These are phyloP conservation scores for Pleurostoma richardsiae DNA, from an alignment of 2,329 filamentous ascomycete species.

Conservation along the genomic window DNA sequence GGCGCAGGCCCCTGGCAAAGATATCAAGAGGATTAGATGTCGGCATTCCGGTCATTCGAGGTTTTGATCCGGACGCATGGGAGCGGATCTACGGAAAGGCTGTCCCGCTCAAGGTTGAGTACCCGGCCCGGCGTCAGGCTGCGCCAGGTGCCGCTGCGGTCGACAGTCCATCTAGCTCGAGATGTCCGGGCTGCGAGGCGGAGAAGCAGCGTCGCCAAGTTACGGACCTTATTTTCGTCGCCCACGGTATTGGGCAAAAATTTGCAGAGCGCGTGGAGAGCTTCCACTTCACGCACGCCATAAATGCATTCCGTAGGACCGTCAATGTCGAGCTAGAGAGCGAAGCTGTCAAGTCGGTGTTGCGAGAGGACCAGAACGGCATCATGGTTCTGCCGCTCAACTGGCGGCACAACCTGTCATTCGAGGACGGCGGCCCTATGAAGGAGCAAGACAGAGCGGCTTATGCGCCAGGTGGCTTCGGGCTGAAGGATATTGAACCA, in stretches of 20 bases:
- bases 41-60: conserved; percentile 82
- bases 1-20: conserved; percentile 73
- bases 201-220: conserved; percentile 64
- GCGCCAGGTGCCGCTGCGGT: conserved; percentile 9
- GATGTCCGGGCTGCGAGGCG: conserved; percentile 55
- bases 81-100: conserved; percentile 57
- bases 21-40: conserved; percentile 80
- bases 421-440: conserved; percentile 71
- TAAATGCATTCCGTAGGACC: conserved; percentile 82
- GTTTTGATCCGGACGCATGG: conserved; percentile 78
- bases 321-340: conserved; percentile 80
- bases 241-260: conserved; percentile 96
- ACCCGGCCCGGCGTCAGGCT: conserved; percentile 5
- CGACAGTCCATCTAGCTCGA: too few species aligned
- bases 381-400: conserved; percentile 95
- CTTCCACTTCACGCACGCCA: conserved; percentile 94
- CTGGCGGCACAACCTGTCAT: conserved; percentile 83
- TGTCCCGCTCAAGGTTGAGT: conserved; percentile 7
- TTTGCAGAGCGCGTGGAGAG: conserved; percentile 91
- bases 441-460: conserved; percentile 45
- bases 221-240: conserved; percentile 83
- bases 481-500: conserved; percentile 85
- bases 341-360: conserved; percentile 66
- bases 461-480: conserved; percentile 54
- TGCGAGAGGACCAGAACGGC: conserved; percentile 74